Evolutionary conservation across 768 basidiomycete species (phyloP).

Genomic region (Boletus rubroflammeus): DNA sequence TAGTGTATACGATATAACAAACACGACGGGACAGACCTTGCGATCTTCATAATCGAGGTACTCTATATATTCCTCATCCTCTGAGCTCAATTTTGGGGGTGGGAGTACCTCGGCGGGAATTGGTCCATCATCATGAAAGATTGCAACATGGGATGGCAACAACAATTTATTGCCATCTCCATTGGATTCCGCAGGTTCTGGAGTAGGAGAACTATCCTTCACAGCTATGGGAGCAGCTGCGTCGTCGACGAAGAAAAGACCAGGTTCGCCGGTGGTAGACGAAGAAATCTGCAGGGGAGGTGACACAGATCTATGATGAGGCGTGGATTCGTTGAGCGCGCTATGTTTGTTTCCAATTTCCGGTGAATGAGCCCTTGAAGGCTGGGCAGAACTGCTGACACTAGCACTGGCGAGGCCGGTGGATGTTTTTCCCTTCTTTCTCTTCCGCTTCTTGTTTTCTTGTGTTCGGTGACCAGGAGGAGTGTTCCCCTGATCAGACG

Average conservation of each 20-base stretch:
- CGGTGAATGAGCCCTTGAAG: conserved; percentile 20
- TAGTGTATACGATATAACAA: not conserved
- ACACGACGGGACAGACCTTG: conserved; percentile 40
- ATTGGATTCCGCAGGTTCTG: conserved; percentile 20
- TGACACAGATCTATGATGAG: conserved; percentile 39
- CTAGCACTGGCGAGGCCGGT: conserved; percentile 15
- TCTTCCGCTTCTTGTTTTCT: conserved; percentile 24
- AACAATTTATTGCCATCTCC: conserved; percentile 35
- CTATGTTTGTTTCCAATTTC: conserved; percentile 6
- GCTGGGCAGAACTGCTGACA: conserved; percentile 15
- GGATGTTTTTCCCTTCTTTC: conserved; percentile 25
- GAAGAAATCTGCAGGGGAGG: conserved; percentile 26
- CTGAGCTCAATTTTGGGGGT: conserved; percentile 39
- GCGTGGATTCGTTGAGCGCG: conserved; percentile 3
- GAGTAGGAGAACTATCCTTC: conserved; percentile 4
- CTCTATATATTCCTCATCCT: conserved; percentile 68
- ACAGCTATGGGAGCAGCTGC: conserved; percentile 37
- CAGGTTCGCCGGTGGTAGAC: conserved; percentile 13
- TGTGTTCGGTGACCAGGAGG: conserved; percentile 6
- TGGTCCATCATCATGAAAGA: conserved; percentile 36
- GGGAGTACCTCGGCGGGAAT: conserved; percentile 46
- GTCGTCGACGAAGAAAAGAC: conserved; percentile 51
- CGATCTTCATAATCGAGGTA: conserved; percentile 72
- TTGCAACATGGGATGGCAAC: conserved; percentile 67
- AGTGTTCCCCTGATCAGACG: conserved; percentile 22